Conservation (phyloP, 371 early-diverging fungal genomes). For the Ecytonucleospora hepatopenaei region DNA sequence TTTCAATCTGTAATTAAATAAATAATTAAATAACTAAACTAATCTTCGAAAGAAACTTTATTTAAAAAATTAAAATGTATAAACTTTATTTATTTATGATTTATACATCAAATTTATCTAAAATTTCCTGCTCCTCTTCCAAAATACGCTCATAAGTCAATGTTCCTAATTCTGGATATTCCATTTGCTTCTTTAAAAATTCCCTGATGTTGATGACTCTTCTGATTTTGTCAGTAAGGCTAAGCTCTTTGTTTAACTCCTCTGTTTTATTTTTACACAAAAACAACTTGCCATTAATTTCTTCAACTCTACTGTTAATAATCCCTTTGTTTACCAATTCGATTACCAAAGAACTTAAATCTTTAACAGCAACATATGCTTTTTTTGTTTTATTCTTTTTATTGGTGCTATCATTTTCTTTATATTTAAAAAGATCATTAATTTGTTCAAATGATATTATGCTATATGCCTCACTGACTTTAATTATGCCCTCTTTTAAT, state of each 20-base stretch:
- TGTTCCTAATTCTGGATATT: constrained; percentile 26
- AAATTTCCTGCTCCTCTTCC: constrained; percentile 1
- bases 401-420: too few species aligned
- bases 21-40: background rate
- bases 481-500: constrained; percentile 40
- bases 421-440: constrained; percentile 7
- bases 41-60: background rate
- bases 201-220: constrained; percentile 10
- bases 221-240: constrained; percentile 3
- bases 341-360: constrained; percentile 21
- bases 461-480: constrained; percentile 26
- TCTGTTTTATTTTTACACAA: constrained; percentile 9
- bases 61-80: background rate
- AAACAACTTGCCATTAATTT: too few species aligned
- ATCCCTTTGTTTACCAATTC: constrained; percentile 22
- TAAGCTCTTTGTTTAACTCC: background rate
- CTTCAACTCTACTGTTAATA: constrained; percentile 12
- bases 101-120: background rate
- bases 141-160: constrained; percentile 18
- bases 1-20: background rate
- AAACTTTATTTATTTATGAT: background rate
- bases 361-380: constrained; percentile 10
- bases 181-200: constrained; percentile 25
- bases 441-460: constrained; percentile 28
- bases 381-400: too few species aligned